These are phyloP conservation scores for Aspergillus sp. DNA, from an alignment of 2,329 filamentous ascomycete genomes.

Conservation along the genomic window DNA sequence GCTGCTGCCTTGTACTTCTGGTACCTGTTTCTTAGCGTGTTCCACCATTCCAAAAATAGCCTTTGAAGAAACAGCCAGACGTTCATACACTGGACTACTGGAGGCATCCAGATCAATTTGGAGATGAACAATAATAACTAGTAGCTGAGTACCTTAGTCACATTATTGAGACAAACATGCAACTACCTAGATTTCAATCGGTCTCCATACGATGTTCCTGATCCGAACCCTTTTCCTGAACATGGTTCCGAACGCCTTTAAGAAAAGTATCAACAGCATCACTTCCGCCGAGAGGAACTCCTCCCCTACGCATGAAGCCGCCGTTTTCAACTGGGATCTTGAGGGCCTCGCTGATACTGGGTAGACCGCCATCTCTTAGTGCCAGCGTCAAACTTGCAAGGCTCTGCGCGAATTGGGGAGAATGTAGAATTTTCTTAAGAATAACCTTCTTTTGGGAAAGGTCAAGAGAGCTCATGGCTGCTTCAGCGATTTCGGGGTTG, in stretches of 20 bases:
- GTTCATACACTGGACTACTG: no score
- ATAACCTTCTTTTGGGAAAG: constrained; percentile 74
- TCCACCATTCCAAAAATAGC: no score
- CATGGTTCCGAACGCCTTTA: constrained; percentile 76
- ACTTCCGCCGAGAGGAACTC: constrained; percentile 79
- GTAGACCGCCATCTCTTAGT: constrained; percentile 81
- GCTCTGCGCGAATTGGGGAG: constrained; percentile 87
- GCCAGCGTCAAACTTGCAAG: constrained; percentile 81
- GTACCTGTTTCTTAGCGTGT: no score
- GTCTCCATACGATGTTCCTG: constrained; percentile 40
- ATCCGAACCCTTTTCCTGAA: constrained; percentile 50
- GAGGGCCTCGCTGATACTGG: constrained; percentile 82
- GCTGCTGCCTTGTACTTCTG: no score
- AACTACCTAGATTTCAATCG: constrained; percentile 22
- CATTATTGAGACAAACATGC: constrained; percentile 2
- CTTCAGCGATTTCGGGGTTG: constrained; percentile 62
- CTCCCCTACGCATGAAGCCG: constrained; percentile 73
- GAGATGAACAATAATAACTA: no score
- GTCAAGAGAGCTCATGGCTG: constrained; percentile 69
- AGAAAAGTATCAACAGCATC: constrained; percentile 90
- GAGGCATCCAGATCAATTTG: no score
- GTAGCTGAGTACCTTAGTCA: constrained; percentile 6
- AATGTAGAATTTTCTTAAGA: constrained; percentile 75
- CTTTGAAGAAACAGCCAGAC: no score
- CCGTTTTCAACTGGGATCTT: constrained; percentile 75